Conservation (phyloP, 179 eudicot species). For the Heliamphora pulchella region DNA sequence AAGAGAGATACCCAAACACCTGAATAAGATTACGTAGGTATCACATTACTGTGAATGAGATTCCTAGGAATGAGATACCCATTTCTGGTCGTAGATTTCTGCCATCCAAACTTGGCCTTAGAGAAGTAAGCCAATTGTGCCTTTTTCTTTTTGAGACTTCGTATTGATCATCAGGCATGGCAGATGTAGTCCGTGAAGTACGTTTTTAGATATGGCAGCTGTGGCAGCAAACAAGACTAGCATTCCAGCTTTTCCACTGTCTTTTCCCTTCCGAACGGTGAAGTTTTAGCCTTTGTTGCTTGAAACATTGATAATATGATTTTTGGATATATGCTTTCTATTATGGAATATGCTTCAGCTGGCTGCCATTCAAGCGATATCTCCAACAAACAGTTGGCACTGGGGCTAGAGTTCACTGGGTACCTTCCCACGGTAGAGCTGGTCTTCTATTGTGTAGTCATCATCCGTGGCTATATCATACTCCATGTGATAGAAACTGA, state of each 20-base stretch:
- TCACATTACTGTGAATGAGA: no score
- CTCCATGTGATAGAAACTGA: background rate
- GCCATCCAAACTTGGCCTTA: no score
- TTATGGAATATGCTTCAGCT: slow-evolving; percentile 6
- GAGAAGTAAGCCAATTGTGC: background rate
- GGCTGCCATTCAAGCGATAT: slow-evolving; percentile 2
- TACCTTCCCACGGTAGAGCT: slow-evolving; percentile 9
- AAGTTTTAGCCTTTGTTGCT: background rate
- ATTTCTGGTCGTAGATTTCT: no score
- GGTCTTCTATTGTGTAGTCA: background rate
- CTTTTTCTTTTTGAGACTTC: background rate
- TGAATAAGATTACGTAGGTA: no score
- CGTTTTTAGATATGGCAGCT: slow-evolving; percentile 9
- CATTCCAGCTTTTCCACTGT: background rate
- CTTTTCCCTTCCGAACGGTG: background rate
- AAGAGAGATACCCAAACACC: no score
- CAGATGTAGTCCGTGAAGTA: background rate
- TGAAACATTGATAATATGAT: background rate
- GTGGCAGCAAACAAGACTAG: background rate
- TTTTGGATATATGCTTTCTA: background rate
- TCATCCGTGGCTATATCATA: background rate
- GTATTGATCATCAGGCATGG: background rate
- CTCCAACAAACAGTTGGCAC: slow-evolving; percentile 3
- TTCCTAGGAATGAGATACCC: no score
- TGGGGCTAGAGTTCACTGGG: background rate